Conservation (phyloP, 768 basidiomycete species). For the Tylopilus sp. region DNA sequence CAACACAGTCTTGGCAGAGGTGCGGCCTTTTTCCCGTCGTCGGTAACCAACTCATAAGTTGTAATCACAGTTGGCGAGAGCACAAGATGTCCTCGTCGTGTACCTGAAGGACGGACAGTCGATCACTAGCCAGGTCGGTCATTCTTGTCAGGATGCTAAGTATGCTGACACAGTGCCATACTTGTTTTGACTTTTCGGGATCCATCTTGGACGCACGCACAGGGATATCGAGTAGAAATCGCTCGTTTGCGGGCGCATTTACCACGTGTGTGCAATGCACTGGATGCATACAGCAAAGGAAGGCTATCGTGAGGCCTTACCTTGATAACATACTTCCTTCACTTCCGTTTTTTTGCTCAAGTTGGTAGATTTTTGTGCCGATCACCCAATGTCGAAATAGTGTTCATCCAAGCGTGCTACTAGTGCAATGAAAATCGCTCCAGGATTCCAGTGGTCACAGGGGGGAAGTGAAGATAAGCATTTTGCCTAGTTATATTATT, state of each 20-base stretch:
- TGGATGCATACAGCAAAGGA: slow-evolving; percentile 20
- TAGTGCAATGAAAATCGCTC: background rate
- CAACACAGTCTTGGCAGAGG: slow-evolving; percentile 12
- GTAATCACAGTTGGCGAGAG: slow-evolving; percentile 11
- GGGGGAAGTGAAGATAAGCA: background rate
- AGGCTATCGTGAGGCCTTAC: background rate
- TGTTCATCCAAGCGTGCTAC: no score
- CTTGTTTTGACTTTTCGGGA: background rate
- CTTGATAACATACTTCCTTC: no score
- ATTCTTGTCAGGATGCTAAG: background rate
- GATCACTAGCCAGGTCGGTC: slow-evolving; percentile 5
- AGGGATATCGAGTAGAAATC: slow-evolving; percentile 19
- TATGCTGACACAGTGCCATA: background rate
- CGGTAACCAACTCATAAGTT: no score
- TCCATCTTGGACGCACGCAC: background rate
- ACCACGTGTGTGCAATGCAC: slow-evolving; percentile 10
- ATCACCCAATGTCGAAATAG: no score
- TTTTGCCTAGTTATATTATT: background rate
- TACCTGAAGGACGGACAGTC: slow-evolving; percentile 22
- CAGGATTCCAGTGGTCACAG: background rate
- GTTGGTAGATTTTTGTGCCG: background rate
- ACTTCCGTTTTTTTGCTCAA: background rate
- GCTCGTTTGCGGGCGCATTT: slow-evolving; percentile 15
- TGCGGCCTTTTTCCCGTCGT: background rate
- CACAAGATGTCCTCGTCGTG: slow-evolving; percentile 16